Base-by-base conservation (phyloP, 495 filamentous ascomycete species). In the Aspergillus nanangensis region DNA sequence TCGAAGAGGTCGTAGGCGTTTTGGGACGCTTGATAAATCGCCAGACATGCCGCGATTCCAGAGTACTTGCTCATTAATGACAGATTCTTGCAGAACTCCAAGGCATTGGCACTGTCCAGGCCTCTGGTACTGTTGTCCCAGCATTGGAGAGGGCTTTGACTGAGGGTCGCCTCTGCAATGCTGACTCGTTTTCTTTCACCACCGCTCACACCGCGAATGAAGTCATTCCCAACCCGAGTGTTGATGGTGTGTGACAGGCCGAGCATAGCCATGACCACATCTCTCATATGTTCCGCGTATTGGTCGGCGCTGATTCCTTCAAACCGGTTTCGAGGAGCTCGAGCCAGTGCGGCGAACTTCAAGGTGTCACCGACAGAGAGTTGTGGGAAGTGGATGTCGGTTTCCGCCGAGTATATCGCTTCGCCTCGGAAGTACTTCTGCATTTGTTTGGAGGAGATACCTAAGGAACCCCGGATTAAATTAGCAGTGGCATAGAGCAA, bases 71-170 rank as follows among this genome's bases (percentile, higher is more conserved):
- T 84, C 62, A 87, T 78, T 39, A 87, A 69, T 8, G 84, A 75
- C 40, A 91, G 71, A 2, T 84, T 86, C 56, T 85, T 86, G 53
- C 75, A 69, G 56, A 69, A 70, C 38, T 89, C 84, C 36, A 93
- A 74, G 0, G 88, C 88, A 3, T 88, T 92, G 18, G 81, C 84
- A 34, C 86, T 85, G 55, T 94, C 88, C 23, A 93, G 71, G 37
- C 88, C 88, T 52, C 88, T 80, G 5, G 88, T 90, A 47, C 78
- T 82, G 70, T 94, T 92, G 57, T 93, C 88, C 86, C 87, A 92
- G 17, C 80, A 87, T 38, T 81, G 75, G 5, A 94, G 65, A 42
- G 80, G 80, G 33, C 81, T 82, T 41, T 85, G 83, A 23, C 81
- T 84, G 18, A 87, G 72, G 61, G 88, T 80, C 27, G 71, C 70